Percentiles rank a stretch among this genome's conserved stretches.
These are phyloP conservation scores for Cucurbitaria berberidis DNA, from an alignment of 2,329 filamentous ascomycete genomes.

Conservation along the genomic window DNA sequence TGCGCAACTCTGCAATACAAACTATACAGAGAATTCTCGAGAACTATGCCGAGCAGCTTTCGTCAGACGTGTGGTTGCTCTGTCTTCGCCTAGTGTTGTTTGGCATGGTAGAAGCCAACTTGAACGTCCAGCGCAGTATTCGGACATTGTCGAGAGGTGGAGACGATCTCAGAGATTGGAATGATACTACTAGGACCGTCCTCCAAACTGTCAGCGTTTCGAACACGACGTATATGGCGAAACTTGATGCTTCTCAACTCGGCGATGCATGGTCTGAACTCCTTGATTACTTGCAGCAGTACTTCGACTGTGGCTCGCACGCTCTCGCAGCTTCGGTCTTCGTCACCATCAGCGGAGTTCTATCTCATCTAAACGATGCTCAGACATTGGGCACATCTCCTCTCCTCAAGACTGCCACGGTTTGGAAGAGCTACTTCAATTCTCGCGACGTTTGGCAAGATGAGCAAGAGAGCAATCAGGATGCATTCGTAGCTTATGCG, in stretches of 20 bases:
- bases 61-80: conserved; percentile 79
- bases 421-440: conserved; percentile 46
- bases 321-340: conserved; percentile 53
- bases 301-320: conserved; percentile 50
- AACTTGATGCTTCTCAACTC: conserved; percentile 72
- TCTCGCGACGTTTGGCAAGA: conserved; percentile 29
- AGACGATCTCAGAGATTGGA: conserved; percentile 41
- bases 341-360: conserved; percentile 47
- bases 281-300: conserved; percentile 68
- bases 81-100: conserved; percentile 84
- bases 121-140: conserved; percentile 33
- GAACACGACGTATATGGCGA: conserved; percentile 76
- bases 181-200: conserved; percentile 50
- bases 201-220: conserved; percentile 57
- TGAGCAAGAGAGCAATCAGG: conserved; percentile 65
- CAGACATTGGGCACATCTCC: conserved; percentile 29
- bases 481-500: conserved; percentile 84
- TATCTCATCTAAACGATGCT: conserved; percentile 39
- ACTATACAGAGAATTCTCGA: conserved; percentile 91
- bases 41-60: conserved; percentile 82
- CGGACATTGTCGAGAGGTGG: conserved; percentile 15
- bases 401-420: conserved; percentile 40
- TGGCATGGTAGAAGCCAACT: conserved; percentile 72
- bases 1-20: conserved; percentile 87
- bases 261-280: conserved; percentile 77